Evolutionary conservation across 768 basidiomycete genomes (phyloP).

Genomic region (Hericium erinaceus): DNA sequence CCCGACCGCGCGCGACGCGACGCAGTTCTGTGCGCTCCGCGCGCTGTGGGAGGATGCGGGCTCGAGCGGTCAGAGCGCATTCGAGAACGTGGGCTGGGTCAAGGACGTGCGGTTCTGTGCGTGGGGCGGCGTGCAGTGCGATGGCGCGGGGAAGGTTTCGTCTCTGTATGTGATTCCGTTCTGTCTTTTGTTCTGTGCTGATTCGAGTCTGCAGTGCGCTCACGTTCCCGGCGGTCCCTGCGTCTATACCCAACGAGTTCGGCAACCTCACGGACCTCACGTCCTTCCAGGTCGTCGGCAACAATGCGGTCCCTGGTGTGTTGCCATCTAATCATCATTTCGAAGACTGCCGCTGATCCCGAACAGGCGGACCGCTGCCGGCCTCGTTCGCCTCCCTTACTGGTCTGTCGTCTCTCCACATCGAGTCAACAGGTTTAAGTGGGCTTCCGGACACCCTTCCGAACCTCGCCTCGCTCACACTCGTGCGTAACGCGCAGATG

Average conservation of each 20-base stretch:
- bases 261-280: conserved; percentile 29
- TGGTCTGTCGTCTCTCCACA: conserved; percentile 28
- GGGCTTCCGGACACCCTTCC: conserved; percentile 27
- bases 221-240: conserved; percentile 39
- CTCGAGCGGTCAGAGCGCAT: conserved; percentile 26
- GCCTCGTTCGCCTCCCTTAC: conserved; percentile 28
- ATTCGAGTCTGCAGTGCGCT: conserved; percentile 22
- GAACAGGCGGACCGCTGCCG: conserved; percentile 33
- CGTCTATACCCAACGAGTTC: conserved; percentile 32
- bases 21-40: conserved; percentile 41
- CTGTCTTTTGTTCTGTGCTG: not conserved
- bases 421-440: conserved; percentile 32
- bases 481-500: conserved; percentile 34
- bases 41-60: conserved; percentile 32
- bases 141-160: conserved; percentile 29
- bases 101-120: conserved; percentile 35
- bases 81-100: conserved; percentile 36
- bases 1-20: conserved; percentile 25
- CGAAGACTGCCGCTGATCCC: not conserved
- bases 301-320: conserved; percentile 33
- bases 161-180: conserved; percentile 28
- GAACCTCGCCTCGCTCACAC: conserved; percentile 25
- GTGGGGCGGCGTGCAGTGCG: conserved; percentile 39
- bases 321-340: not conserved
- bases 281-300: conserved; percentile 31